Conservation (phyloP, 2,329 filamentous ascomycete genomes). For the Xylaria sp. region DNA sequence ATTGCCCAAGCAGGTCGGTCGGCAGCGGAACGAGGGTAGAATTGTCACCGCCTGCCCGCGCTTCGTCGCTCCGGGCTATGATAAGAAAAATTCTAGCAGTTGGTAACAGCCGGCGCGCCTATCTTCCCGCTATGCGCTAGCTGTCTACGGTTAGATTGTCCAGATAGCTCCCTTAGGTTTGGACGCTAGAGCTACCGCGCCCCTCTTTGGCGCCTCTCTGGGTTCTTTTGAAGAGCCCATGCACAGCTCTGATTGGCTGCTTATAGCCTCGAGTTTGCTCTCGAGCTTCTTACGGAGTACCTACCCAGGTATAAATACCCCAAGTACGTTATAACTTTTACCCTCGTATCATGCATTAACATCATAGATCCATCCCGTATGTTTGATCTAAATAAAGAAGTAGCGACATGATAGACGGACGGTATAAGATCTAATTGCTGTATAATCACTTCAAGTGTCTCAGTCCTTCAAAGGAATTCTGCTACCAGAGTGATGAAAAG, state of each 20-base stretch:
- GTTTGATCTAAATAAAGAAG: too few relatives aligned
- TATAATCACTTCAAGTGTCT: too few relatives aligned
- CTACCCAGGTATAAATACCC: too few relatives aligned
- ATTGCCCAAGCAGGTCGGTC: slow-evolving; percentile 31
- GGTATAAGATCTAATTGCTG: too few relatives aligned
- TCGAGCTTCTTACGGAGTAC: too few relatives aligned
- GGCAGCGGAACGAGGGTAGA: slow-evolving; percentile 34
- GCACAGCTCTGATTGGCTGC: slow-evolving; percentile 12
- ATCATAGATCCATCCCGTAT: too few relatives aligned
- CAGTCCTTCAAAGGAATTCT: too few relatives aligned
- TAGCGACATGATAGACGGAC: too few relatives aligned
- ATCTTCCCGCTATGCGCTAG: neutral
- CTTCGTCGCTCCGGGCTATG: slow-evolving; percentile 13
- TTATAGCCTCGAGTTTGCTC: neutral
- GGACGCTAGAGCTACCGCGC: slow-evolving; percentile 6
- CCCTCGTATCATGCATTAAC: too few relatives aligned
- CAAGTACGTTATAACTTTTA: too few relatives aligned
- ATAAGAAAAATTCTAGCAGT: slow-evolving; percentile 28
- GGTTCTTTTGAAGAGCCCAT: neutral
- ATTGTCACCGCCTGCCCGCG: slow-evolving; percentile 35
- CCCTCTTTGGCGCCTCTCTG: slow-evolving; percentile 7
- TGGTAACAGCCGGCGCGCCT: slow-evolving; percentile 14
- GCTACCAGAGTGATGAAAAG: too few relatives aligned
- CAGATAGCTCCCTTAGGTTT: neutral
- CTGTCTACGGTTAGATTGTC: neutral